Conservation (phyloP, 257 asterid species). For the Nicotiana sylvestris region DNA sequence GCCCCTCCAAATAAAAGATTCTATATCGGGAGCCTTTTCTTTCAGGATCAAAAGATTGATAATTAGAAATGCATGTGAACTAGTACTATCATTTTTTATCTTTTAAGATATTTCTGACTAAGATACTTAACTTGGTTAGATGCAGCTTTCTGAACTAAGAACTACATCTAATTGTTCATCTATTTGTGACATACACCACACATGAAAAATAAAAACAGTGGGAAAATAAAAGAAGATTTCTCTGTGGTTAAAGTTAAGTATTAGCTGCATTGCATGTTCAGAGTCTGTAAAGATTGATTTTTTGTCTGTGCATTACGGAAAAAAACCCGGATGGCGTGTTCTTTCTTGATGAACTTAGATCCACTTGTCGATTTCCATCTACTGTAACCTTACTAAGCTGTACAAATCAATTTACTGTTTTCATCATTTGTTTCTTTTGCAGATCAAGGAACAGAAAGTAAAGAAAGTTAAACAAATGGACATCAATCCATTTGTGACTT, state of each 20-base stretch:
- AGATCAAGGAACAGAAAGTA: slow-evolving; percentile 68
- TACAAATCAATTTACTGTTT: slow-evolving; percentile 16
- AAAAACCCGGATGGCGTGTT: neutral
- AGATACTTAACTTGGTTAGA: neutral
- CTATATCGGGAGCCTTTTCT: neutral
- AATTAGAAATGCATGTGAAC: neutral
- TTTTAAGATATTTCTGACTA: neutral
- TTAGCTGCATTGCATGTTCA: neutral
- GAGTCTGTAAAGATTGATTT: neutral
- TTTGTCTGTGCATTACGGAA: neutral
- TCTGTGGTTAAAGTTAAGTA: neutral
- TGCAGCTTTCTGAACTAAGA: neutral
- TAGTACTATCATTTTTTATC: neutral
- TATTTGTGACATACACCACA: neutral
- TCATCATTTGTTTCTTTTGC: slow-evolving; percentile 28
- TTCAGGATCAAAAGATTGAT: neutral
- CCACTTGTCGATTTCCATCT: neutral
- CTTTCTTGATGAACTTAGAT: neutral
- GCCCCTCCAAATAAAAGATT: neutral
- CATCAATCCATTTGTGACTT: slow-evolving; percentile 35
- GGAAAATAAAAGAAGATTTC: neutral
- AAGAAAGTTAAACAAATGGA: slow-evolving; percentile 54
- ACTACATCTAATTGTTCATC: neutral
- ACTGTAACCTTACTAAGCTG: neutral
- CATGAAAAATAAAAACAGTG: neutral